Conservation (phyloP, 2,329 filamentous ascomycete genomes). For the Trichoderma pleuroti region DNA sequence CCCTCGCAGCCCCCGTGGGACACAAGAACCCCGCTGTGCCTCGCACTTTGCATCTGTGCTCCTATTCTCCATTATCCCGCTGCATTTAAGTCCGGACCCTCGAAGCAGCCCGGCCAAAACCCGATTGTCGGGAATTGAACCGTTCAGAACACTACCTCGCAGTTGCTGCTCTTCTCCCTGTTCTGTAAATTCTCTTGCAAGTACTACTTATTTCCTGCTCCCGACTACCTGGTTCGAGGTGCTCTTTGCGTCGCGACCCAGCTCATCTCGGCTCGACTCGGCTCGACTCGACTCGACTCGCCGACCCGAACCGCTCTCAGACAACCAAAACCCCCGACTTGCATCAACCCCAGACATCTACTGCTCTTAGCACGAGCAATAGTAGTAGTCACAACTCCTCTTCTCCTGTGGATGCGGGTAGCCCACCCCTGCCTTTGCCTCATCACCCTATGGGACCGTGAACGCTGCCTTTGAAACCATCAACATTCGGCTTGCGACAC, state of each 20-base stretch:
- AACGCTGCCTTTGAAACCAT: neutral
- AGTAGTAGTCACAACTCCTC: neutral
- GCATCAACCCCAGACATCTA: neutral
- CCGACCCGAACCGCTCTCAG: neutral
- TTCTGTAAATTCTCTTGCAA: neutral
- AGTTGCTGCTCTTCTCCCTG: neutral
- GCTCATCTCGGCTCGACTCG: neutral
- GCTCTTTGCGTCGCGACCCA: neutral
- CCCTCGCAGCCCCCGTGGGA: neutral
- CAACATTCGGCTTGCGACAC: neutral
- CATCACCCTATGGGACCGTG: slow-evolving; percentile 1
- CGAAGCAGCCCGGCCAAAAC: neutral
- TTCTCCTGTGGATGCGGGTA: neutral
- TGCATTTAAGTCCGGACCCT: neutral
- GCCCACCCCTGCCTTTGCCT: neutral
- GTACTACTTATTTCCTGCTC: neutral
- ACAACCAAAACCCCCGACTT: neutral
- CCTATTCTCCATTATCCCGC: neutral
- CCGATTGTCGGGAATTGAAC: neutral
- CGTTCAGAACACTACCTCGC: neutral
- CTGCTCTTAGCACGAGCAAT: neutral
- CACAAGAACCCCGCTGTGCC: slow-evolving; percentile 13
- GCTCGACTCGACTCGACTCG: neutral
- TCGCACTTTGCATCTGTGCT: neutral
- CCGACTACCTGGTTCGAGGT: neutral